Evolutionary conservation across 2,329 filamentous ascomycete species (phyloP), one percentile per base, ranked within the genome.

Genomic region (Alternaria incomplexa): DNA sequence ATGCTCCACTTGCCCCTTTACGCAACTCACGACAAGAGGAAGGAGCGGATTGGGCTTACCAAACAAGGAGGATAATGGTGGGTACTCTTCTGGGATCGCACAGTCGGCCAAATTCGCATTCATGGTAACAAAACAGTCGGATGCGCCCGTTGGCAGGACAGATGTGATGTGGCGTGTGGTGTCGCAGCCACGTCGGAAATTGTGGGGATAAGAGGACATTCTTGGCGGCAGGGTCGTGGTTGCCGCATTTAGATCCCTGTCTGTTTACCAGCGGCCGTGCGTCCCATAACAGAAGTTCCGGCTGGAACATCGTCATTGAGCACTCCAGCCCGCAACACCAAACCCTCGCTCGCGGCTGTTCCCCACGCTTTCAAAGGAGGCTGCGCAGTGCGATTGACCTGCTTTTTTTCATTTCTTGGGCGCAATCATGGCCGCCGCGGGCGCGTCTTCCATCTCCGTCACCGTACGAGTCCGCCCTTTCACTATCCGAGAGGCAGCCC

Each of bases 401-500:
- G 22, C 22, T 30, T 58, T 55, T 55, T 60, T 28, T 55, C 55
- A 56, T 58, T 46, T 55, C 57, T 60, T 62, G 61, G 67, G 68
- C 69, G 67, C 72, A 57, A 70, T 22, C 60, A 79, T 79, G 77
- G 77, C 74, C 67, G 71, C 72, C 67, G 81, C 80, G 66, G 83
- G 83, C 77, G 82, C 83, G 56, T 83, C 82, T 63, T 84, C 82
- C 70, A 85, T 85, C 71, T 79, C 81, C 62, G 83, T 85, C 69
- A 81, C 83, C 52, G 87, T 90, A 67, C 83, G 88, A 79, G 88
- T 90, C 53, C 85, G 88, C 64, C 88, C 88, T 22, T 90, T 90
- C 73, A 90, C 88, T 12, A 97, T 98, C 72, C 87, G 93, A 83
- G 96, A 99, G 85, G 96, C 96, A 71, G 96, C 96, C 44, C 95